Evolutionary conservation across 495 filamentous ascomycete species (phyloP).

Genomic region (Penicillium riverlandense): DNA sequence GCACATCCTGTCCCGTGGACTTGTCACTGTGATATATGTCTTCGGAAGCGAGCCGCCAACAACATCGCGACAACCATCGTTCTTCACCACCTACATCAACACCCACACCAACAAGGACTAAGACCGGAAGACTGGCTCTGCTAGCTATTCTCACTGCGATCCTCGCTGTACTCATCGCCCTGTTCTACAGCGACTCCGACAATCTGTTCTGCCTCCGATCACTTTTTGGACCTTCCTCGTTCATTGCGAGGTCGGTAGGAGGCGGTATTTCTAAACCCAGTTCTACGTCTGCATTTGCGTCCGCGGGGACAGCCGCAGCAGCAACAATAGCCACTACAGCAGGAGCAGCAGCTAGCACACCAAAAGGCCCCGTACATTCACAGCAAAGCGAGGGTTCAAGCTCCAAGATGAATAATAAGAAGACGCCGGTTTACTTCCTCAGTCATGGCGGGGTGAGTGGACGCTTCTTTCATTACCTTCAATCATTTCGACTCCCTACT

Average conservation of each 20-base stretch:
- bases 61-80: neutral
- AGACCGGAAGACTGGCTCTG: constrained; percentile 2
- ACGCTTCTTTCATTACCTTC: too few relatives aligned
- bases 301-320: neutral
- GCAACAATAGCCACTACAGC: neutral
- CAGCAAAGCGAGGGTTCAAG: neutral
- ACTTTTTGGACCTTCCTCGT: constrained; percentile 12
- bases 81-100: neutral
- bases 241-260: too few relatives aligned
- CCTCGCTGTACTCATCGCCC: constrained; percentile 9
- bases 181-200: constrained; percentile 14
- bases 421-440: constrained; percentile 70
- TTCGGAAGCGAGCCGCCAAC: constrained; percentile 10
- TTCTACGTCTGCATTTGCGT: constrained; percentile 1
- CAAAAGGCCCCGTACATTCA: too few relatives aligned
- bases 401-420: constrained; percentile 4
- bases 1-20: too few relatives aligned
- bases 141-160: constrained; percentile 9
- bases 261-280: neutral
- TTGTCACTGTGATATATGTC: constrained; percentile 9
- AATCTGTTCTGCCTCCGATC: constrained; percentile 27
- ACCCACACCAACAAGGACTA: neutral
- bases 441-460: constrained; percentile 66
- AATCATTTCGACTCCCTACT: neutral
- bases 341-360: neutral